phyloP scores from a whole-genome alignment of 805 yeast genomes.

The Starmerella floricola region DNA sequence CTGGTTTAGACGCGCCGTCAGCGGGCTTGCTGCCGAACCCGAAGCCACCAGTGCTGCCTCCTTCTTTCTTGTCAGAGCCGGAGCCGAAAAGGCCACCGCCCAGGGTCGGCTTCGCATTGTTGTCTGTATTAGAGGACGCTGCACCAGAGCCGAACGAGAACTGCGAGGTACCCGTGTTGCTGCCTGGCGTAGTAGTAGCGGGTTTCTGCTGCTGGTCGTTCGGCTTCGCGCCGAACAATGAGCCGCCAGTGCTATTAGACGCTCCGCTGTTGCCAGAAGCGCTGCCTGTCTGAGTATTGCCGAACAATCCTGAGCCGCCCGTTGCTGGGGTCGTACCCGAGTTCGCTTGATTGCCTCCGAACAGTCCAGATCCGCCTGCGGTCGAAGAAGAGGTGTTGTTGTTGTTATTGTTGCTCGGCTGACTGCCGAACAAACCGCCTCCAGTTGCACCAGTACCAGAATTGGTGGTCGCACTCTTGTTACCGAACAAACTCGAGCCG shows the following conservation, averaged over 20 bases:
- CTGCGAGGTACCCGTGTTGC: not conserved
- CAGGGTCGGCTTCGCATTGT: not conserved
- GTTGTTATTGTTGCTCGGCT: too few relatives aligned
- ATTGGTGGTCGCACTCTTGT: too few relatives aligned
- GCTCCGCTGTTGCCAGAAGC: not conserved
- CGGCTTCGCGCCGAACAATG: not conserved
- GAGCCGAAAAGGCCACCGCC: conserved; percentile 6
- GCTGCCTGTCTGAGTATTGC: not conserved
- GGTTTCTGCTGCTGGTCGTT: not conserved
- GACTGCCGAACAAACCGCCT: conserved; percentile 3
- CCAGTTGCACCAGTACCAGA: not conserved
- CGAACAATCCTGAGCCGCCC: too few relatives aligned
- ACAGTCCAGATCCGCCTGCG: too few relatives aligned
- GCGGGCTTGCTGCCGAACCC: not conserved
- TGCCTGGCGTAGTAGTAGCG: not conserved
- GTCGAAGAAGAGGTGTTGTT: too few relatives aligned
- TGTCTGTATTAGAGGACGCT: too few relatives aligned
- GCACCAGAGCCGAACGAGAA: not conserved
- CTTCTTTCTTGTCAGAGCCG: not conserved
- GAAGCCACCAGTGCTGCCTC: not conserved
- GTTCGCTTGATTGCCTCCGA: too few relatives aligned
- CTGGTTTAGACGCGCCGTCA: not conserved
- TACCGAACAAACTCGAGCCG: conserved; percentile 3
- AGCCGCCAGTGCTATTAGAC: not conserved
- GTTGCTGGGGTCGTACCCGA: too few relatives aligned